Conservation (phyloP, 129 eudicot species). For the Flaveria brownii region DNA sequence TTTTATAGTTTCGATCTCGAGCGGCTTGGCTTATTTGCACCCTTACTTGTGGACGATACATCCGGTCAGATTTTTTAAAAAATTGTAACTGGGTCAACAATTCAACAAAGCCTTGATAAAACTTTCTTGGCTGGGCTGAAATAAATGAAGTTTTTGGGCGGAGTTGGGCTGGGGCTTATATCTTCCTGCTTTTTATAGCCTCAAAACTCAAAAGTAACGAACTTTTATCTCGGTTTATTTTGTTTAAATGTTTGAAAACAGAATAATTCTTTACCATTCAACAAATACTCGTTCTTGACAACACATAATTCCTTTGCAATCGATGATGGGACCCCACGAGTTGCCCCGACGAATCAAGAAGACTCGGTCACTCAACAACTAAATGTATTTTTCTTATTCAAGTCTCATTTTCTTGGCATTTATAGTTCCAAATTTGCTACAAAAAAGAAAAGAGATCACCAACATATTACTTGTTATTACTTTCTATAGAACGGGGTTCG, state of each 20-base stretch:
- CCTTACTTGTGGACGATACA: too few relatives aligned
- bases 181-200: not conserved
- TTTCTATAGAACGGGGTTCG: constrained; percentile 81
- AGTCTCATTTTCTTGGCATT: not conserved
- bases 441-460: not conserved
- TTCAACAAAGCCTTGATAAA: not conserved
- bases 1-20: too few relatives aligned
- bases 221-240: not conserved
- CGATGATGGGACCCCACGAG: constrained; percentile 58
- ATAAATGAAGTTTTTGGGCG: not conserved
- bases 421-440: not conserved
- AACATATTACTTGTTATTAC: not conserved
- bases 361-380: constrained; percentile 77
- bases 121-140: not conserved
- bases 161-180: not conserved
- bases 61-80: too few relatives aligned
- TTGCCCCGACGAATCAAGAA: constrained; percentile 72
- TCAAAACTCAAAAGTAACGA: not conserved
- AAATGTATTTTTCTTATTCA: constrained; percentile 47
- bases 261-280: constrained; percentile 77
- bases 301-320: constrained; percentile 87
- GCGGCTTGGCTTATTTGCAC: too few relatives aligned
- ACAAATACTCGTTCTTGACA: constrained; percentile 85
- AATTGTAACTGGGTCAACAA: too few relatives aligned
- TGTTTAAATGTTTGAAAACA: constrained; percentile 29